Conservation (phyloP, 2,329 filamentous ascomycete species). For the Aspergillus sp. region DNA sequence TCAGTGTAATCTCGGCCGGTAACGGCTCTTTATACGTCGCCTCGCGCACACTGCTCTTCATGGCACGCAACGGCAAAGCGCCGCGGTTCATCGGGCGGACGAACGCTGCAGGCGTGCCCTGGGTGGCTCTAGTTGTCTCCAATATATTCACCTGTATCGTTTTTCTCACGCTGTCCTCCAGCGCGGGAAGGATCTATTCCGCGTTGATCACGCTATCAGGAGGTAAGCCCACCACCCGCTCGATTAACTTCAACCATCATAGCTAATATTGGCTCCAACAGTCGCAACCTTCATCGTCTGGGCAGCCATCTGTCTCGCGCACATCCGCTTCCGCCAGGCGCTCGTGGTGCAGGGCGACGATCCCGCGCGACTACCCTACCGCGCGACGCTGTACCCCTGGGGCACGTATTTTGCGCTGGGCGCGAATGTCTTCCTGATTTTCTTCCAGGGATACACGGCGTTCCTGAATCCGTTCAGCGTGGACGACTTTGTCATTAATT, state of each 20-base stretch:
- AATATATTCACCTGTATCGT: slow-evolving; percentile 61
- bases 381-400: slow-evolving; percentile 50
- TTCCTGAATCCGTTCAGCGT: slow-evolving; percentile 50
- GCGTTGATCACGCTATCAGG: slow-evolving; percentile 35
- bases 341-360: slow-evolving; percentile 36
- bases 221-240: slow-evolving; percentile 17
- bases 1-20: slow-evolving; percentile 68
- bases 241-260: neutral
- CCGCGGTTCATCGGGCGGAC: slow-evolving; percentile 68
- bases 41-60: slow-evolving; percentile 70
- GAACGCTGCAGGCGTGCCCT: slow-evolving; percentile 59
- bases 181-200: slow-evolving; percentile 28
- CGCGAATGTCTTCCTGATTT: slow-evolving; percentile 49
- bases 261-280: slow-evolving; percentile 3
- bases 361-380: slow-evolving; percentile 46
- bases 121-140: slow-evolving; percentile 63
- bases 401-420: slow-evolving; percentile 48
- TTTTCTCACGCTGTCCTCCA: slow-evolving; percentile 29
- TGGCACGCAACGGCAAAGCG: slow-evolving; percentile 71
- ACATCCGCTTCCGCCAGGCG: slow-evolving; percentile 42
- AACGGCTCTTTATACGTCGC: slow-evolving; percentile 78
- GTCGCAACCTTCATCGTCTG: slow-evolving; percentile 42
- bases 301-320: slow-evolving; percentile 40
- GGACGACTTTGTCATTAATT: slow-evolving; percentile 53
- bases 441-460: slow-evolving; percentile 54